These are phyloP conservation scores for Alternaria angustiovoidea DNA, from an alignment of 2,329 filamentous ascomycete species.

Conservation along the genomic window DNA sequence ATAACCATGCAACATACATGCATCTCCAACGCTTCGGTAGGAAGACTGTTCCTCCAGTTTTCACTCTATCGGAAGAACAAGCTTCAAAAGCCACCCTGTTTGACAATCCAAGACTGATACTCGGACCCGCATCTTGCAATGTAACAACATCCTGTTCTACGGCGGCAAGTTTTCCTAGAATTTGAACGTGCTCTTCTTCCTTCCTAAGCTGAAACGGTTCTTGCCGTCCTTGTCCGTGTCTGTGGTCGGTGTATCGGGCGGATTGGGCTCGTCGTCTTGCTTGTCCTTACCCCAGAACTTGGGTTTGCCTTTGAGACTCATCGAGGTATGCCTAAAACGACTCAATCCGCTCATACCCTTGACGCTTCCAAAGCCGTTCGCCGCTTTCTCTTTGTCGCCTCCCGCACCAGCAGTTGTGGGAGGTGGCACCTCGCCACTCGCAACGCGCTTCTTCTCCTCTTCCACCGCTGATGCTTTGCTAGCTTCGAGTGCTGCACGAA, in stretches of 20 bases:
- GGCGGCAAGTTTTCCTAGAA: conserved; percentile 19
- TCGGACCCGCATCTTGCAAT: background rate
- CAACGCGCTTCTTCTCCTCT: conserved; percentile 36
- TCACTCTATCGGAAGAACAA: background rate
- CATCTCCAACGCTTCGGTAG: background rate
- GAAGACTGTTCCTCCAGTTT: background rate
- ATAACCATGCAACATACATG: background rate
- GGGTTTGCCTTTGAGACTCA: conserved; percentile 80
- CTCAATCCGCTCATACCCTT: conserved; percentile 59
- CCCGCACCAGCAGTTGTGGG: conserved; percentile 4
- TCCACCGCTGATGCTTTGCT: conserved; percentile 70
- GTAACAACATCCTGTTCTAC: background rate
- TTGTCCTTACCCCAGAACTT: conserved; percentile 64
- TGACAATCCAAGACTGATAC: background rate
- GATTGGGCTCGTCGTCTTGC: conserved; percentile 18
- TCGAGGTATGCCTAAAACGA: conserved; percentile 75
- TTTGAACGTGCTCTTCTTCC: conserved; percentile 72
- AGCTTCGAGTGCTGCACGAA: conserved; percentile 70
- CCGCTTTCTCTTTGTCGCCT: conserved; percentile 21
- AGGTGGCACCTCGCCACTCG: conserved; percentile 19
- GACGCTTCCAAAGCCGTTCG: conserved; percentile 52
- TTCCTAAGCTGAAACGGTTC: conserved; percentile 72
- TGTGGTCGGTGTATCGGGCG: conserved; percentile 40
- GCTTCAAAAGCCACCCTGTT: background rate
- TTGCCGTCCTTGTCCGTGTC: conserved; percentile 68